Conservation (phyloP, 2,329 filamentous ascomycete genomes). For the Curvularia verruculosa region DNA sequence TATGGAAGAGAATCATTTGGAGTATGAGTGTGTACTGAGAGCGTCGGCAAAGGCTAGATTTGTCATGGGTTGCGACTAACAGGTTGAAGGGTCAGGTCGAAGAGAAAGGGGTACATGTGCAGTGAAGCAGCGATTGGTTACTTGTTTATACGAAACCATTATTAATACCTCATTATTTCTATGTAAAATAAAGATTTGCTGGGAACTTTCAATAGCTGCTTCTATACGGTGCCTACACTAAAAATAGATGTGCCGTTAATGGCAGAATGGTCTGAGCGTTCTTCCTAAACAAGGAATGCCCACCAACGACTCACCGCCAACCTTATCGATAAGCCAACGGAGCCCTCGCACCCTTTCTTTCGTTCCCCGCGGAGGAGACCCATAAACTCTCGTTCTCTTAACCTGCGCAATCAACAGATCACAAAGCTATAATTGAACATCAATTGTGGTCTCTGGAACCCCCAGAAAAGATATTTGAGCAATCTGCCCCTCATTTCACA, state of each 20-base stretch:
- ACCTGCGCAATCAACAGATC: background rate
- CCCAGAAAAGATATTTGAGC: background rate
- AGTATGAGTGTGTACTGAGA: conserved; percentile 24
- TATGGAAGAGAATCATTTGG: conserved; percentile 27
- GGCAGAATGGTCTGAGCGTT: background rate
- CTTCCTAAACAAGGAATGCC: background rate
- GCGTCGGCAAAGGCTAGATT: conserved; percentile 20
- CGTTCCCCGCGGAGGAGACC: background rate
- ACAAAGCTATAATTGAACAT: background rate
- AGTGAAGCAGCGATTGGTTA: background rate
- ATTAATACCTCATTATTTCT: background rate
- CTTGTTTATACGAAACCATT: background rate
- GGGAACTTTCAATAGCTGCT: background rate
- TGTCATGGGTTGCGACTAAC: background rate
- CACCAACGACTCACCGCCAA: conserved; percentile 24
- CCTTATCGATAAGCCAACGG: conserved; percentile 32
- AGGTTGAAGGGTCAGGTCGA: background rate
- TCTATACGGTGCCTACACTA: background rate
- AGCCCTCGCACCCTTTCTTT: background rate
- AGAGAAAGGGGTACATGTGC: background rate
- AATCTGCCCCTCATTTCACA: background rate
- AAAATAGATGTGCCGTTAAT: conserved; percentile 8
- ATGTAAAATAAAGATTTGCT: background rate
- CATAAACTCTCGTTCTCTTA: background rate
- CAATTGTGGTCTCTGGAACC: background rate